Conservation (phyloP, 164 flowering plant species). For the Santalum album region DNA sequence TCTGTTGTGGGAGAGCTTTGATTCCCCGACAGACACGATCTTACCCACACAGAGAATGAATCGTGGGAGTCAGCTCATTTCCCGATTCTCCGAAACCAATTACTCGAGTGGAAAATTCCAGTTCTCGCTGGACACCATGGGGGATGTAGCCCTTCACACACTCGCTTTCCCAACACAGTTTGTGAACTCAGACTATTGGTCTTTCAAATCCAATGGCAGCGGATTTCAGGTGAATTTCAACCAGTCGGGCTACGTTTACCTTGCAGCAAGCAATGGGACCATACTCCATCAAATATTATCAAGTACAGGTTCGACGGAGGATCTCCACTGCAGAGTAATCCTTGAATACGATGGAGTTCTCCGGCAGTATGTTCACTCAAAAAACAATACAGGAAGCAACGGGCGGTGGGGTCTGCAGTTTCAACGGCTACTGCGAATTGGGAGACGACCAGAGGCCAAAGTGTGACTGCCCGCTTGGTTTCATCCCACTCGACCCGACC, state of each 20-base stretch:
- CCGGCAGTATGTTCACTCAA: too few relatives aligned
- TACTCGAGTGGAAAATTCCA: background rate
- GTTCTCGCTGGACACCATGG: background rate
- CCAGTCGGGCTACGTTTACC: background rate
- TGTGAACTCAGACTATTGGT: background rate
- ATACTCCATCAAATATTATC: background rate
- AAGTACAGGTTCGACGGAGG: background rate
- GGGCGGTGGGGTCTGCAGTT: background rate
- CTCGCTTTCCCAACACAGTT: background rate
- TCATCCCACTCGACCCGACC: background rate
- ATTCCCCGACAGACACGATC: background rate
- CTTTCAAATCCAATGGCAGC: background rate
- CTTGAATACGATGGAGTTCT: conserved; percentile 11
- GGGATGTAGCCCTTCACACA: background rate
- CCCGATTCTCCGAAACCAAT: background rate
- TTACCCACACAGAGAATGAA: background rate
- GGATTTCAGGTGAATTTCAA: background rate
- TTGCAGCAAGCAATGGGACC: conserved; percentile 2
- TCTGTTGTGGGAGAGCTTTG: conserved; percentile 5
- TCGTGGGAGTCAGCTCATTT: background rate
- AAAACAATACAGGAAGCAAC: too few relatives aligned
- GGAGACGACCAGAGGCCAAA: background rate
- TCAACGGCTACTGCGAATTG: background rate
- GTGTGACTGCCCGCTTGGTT: conserved; percentile 5
- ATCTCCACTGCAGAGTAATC: conserved; percentile 18